Base-by-base conservation (phyloP, 192 early-diverging fungal genomes). In the Glomus cerebriforme region DNA sequence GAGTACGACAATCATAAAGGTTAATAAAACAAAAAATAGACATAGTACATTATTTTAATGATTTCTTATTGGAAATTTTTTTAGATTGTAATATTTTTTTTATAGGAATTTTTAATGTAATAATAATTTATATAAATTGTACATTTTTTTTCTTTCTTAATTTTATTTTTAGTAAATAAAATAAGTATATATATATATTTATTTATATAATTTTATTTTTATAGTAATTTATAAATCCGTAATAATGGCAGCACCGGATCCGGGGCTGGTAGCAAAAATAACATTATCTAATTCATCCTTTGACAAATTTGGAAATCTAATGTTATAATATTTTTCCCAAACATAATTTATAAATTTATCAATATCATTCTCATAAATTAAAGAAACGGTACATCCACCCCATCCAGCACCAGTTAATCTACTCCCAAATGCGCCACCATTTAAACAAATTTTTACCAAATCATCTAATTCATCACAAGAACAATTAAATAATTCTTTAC, bases 341-440 rank as follows among this genome's bases (percentile, higher is more conserved):
- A 96, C 74, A 29, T 84, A 81, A 7, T 80, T 45, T 19, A 95
- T 91, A 67, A 96, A 92, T 6, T 27, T 49, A 24, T 82, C 80
- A 1, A 92, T 87, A 13, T 85, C 79, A 59, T 86, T 82, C 72
- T 86, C 87, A 54, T 85, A 79, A 17, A 95, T 91, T 47, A 97
- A 83, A 60, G 90, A 91, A 26, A 97, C 96, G 0, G 94, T 92
- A 82, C 95, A 94, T 10, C 95, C 94, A 62, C 94, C 94, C 95
- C 95, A 97, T 15, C 97, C 97, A 54, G 97, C 97, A 17, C 97
- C 96, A 4, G 96, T 97, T 60, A 98, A 86, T 32, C 96, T 85
- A 34, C 94, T 93, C 29, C 96, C 96, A 73, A 88, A 84, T 10
- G 95, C 90, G 8, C 96, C 96, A 17, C 90, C 81, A 12, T 78